Evolutionary conservation across 345 rosid genomes (phyloP), one percentile per base, ranked within the genome.

Genomic region (Microthlaspi erraticum): DNA sequence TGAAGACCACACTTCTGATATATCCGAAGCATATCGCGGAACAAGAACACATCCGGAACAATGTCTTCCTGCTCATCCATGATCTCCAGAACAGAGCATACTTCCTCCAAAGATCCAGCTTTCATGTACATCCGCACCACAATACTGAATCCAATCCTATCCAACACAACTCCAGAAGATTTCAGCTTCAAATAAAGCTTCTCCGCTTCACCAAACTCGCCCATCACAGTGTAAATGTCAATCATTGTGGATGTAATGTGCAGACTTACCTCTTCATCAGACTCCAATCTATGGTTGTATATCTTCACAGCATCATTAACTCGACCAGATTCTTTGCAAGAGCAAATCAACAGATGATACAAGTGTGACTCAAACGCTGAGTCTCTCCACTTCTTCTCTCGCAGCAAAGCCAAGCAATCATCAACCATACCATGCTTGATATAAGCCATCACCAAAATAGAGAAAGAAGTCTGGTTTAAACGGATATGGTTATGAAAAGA

Each of bases 261-360:
- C 83, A 90, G 71, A 70, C 87, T 92, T 51, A 80, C 83, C 76
- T 79, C 80, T 46, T 49, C 73, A n/a, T 60, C 64, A 60, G 78
- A 69, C 55, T 73, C 73, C 46, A 78, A 68, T 71, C 81, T 90
- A 13, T 75, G 84, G 43, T 67, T 67, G 75, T 82, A 87, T 64
- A 90, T 82, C 75, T 81, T 83, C 53, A 87, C 82, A 70, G 97
- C 95, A 81, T 82, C 78, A 16, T 78, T 78, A 26, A 85, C 80
- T 64, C 75, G 70, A 59, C 85, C 90, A 20, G 73, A 79, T 80
- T 92, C 98, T 83, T 88, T 92, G 82, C 95, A 90, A 0, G 88
- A 87, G 71, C 93, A 90, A 70, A 90, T 86, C 64, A 93, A 77
- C 72, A 93, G 81, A 86, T 90, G 98, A 76, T 88, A 88, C 82